Evolutionary conservation across 139 green algal species (phyloP), one percentile per base, ranked within the genome.

Genomic region (Raphidocelis subcapitata): DNA sequence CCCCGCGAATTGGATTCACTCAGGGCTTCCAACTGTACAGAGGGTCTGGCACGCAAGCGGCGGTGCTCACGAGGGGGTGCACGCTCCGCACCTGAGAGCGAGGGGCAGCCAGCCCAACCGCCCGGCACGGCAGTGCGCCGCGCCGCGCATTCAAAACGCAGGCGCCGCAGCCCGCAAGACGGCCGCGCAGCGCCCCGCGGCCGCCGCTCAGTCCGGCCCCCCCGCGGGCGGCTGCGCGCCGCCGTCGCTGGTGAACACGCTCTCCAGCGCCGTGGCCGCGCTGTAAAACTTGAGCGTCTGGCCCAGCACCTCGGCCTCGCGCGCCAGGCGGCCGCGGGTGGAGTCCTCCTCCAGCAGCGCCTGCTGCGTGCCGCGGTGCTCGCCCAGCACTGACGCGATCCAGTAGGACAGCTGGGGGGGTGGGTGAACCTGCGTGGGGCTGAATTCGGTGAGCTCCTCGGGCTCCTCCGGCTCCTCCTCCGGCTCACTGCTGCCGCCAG

Each of bases 221-320:
- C 70, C 70, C 15, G 70, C 59, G 3, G 70, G 70, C 23, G 70
- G 70, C 49, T 77, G 70, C 24, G 62, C 29, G 20, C 52, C 54
- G n/a, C 62, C 47, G n/a, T 46, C 62, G 4, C 33, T 33, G 26
- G 63, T 41, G 59, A 84, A 84, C 26, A 76, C 79, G 3, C 63
- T 63, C 69, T 88, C 75, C 36, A 88, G 65, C 4, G 83, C 83
- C 54, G 73, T 69, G 0, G 68, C 79, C 49, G 87, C 87, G 1
- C 49, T 66, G 76, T 84, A 86, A 65, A 86, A 89, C 12, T 75
- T 78, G 21, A 89, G 66, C 3, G 87, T 90, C 54, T 80, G 67
- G 16, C 36, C 64, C 54, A 92, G 71, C 3, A 92, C 69, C 46
- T 90, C 83, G 69, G 84, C 84, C 26, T 88, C 81, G 0, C 64